These are phyloP conservation scores for Thraustochytrium striatum DNA, from an alignment of 352 stramenopile genomes.

Conservation along the genomic window DNA sequence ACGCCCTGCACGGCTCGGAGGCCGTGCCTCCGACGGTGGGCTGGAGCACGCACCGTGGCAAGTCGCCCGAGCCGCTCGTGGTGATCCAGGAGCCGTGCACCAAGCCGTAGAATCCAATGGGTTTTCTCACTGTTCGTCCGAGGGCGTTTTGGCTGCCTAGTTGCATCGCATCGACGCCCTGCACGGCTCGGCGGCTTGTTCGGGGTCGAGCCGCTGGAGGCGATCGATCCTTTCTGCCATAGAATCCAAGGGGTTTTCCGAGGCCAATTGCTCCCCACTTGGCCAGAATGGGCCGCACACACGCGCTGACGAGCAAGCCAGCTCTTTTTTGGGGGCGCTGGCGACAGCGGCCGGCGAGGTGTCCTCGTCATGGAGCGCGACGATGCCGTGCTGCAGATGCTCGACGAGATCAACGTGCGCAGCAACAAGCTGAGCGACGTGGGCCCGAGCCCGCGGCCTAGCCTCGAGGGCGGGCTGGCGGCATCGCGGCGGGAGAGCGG, in stretches of 20 bases:
- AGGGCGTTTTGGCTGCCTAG: no score
- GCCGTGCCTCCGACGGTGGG: not conserved
- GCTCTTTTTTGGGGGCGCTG: not conserved
- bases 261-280: not conserved
- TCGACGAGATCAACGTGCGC: not conserved
- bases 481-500: no score
- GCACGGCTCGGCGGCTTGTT: no score
- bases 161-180: no score
- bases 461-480: no score
- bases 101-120: no score
- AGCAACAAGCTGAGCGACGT: not conserved
- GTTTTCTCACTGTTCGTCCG: no score
- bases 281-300: not conserved
- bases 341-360: not conserved
- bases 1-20: not conserved
- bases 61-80: not conserved
- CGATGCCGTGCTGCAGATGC: not conserved
- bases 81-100: not conserved
- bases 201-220: no score
- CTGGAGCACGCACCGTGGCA: slow-evolving; percentile 8
- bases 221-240: not conserved
- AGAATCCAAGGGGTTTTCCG: not conserved
- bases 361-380: not conserved
- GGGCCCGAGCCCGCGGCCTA: no score
- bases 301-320: not conserved